These are phyloP conservation scores for Heritiera fomes DNA, from an alignment of 345 rosid genomes.

Conservation along the genomic window DNA sequence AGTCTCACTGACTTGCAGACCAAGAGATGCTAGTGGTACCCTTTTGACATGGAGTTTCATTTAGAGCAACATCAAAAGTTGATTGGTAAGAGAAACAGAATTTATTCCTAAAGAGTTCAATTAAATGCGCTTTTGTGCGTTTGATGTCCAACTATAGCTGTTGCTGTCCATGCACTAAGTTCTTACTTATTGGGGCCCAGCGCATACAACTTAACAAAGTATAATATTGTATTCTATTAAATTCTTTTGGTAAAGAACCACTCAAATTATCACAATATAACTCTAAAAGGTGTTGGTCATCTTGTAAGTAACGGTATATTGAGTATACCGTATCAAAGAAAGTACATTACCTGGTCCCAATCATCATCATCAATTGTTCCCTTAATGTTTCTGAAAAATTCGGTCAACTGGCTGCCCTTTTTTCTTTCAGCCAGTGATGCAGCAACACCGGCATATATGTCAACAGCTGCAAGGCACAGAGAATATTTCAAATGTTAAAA, in stretches of 20 bases:
- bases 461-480: constrained; percentile 64
- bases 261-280: neutral
- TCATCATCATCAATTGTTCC: constrained; percentile 91
- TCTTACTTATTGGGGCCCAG: neutral
- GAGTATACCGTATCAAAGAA: neutral
- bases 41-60: neutral
- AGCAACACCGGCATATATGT: constrained; percentile 96
- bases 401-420: constrained; percentile 86
- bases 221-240: neutral
- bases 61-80: neutral
- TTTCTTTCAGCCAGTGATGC: constrained; percentile 92
- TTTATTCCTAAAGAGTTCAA: neutral
- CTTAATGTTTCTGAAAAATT: constrained; percentile 88
- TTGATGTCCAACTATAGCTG: neutral
- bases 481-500: constrained; percentile 14
- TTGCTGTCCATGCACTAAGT: neutral
- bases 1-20: neutral
- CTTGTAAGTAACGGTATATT: neutral
- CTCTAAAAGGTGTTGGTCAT: neutral
- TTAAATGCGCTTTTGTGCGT: constrained; percentile 10
- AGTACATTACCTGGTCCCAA: constrained; percentile 87
- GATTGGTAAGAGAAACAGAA: neutral
- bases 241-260: neutral
- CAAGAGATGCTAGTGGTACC: neutral
- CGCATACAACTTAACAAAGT: neutral